Evolutionary conservation across 2,329 filamentous ascomycete genomes (phyloP), one percentile per base, ranked within the genome.

Genomic region (Colletotrichum liriopes): DNA sequence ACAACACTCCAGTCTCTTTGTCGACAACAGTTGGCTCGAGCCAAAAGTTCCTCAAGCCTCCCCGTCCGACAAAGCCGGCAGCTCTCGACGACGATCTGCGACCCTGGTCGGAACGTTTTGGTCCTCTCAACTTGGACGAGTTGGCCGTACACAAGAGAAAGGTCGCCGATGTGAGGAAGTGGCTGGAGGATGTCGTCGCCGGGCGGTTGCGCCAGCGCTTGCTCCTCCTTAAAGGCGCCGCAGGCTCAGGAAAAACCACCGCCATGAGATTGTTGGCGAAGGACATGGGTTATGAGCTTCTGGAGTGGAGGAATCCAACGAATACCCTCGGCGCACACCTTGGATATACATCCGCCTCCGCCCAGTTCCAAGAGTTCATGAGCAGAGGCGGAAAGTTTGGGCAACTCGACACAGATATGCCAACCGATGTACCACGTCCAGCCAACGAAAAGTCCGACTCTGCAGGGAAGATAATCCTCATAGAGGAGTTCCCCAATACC

Each of bases 81-180:
- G 74, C 75, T 4, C 51, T 77, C 8, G 84, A 86, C 60, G 86
- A 89, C 45, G 92, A 94, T 75, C 82, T 86, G 60, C 89, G 93
- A 64, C 95, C 96, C 3, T 98, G 96, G 96, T 93, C 93, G 20
- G 95, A 98, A 76, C 90, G 92, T 76, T 98, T 94, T 81, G 92
- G 90, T 2, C 96, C 96, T 0, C 78, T 81, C 3, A 93, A 89
- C 76, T 81, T 98, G 16, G 91, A 95, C 20, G 96, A 98, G 82
- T 85, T 99, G 56, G 96, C 93, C 0, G 96, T 99, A 23, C 95
- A 99, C 81, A 98, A 97, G 85, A 96, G 90, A 77, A 99, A 99
- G 81, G 93, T 98, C 7, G 84, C 90, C 2, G 95, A 98, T 82
- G 95, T 98, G 56, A 90, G 91, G 71, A 87, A 84, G 71, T 98